Base-by-base conservation (phyloP, 768 basidiomycete species). In the Lactifluus hygrophoroides region DNA sequence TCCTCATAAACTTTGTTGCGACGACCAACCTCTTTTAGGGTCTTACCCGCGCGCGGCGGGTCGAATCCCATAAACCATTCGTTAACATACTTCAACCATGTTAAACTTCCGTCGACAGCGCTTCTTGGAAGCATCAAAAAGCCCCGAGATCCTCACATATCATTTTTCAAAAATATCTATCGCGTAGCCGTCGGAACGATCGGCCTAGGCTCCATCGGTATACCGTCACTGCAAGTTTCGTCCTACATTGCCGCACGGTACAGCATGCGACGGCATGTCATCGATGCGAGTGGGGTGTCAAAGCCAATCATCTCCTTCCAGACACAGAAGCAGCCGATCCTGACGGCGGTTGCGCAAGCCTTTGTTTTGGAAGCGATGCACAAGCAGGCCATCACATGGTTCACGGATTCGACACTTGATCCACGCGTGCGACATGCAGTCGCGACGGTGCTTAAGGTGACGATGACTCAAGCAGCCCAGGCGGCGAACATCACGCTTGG, bases 281-380 rank as follows among this genome's bases (percentile, higher is more conserved):
- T 74, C 21, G 80, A 80, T 6, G 77, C 77, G 60, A 68, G 67
- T 5, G 65, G 69, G 14, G 53, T 68, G 13, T 76, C 75, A 16
- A 69, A 76, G 3, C 81, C 81, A 0, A 83, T 86, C 64, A 74
- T 84, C 55, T 69, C 76, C 7, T 86, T 86, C 72, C 76, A 82
- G 23, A 85, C 84, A 0, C 84, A 86, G 60, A 81, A 85, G 54
- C 77, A 76, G 74, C 81, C 84, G 3, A 72, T 86, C 38, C 66
- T 78, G 38, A 76, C 80, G 40, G 78, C 80, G 4, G 73, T 77
- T 3, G 78, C 84, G 1, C 76, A 77, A 19, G 74, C 74, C 9
- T 73, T 77, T 66, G 80, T 85, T 28, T 69, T 83, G 69, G 73
- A 72, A 17, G 67, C 66, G 2, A 66, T 66, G 44, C 75, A 72